A percentile compares a stretch with the other conserved stretches of the same genome.
phyloP scores from a whole-genome alignment of 352 stramenopile species.

The Phytophthora lateralis region DNA sequence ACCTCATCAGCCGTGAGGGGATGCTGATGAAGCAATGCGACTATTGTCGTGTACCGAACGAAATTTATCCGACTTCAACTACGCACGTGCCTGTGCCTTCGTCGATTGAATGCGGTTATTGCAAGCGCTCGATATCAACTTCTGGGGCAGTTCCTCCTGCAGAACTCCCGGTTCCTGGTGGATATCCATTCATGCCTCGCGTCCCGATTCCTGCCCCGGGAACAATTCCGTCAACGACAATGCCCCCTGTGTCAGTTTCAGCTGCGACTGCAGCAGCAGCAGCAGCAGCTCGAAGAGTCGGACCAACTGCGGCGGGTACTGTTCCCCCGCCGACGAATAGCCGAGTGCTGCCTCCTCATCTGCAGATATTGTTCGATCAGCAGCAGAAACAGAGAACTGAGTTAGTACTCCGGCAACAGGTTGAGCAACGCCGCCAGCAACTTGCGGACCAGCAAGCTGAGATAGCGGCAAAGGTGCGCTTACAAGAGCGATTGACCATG shows the following conservation, averaged over 20 bases:
- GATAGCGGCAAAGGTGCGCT: conserved; percentile 32
- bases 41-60: conserved; percentile 60
- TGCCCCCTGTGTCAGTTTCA: not conserved
- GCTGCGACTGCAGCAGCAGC: not conserved
- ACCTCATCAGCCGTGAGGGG: conserved; percentile 52
- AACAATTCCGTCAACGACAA: conserved; percentile 17
- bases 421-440: conserved; percentile 15
- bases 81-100: conserved; percentile 64
- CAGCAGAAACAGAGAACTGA: conserved; percentile 23
- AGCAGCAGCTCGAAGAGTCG: not conserved
- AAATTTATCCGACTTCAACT: conserved; percentile 63
- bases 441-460: conserved; percentile 28
- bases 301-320: not conserved
- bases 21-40: conserved; percentile 60
- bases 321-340: conserved; percentile 10
- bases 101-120: conserved; percentile 75
- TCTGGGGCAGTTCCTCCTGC: conserved; percentile 38
- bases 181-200: conserved; percentile 32
- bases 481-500: conserved; percentile 47
- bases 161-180: conserved; percentile 10
- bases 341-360: conserved; percentile 31
- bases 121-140: conserved; percentile 51
- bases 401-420: conserved; percentile 3
- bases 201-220: conserved; percentile 13
- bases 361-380: conserved; percentile 29